Percentiles rank a stretch among this genome's conserved stretches.
Evolutionary conservation across 164 flowering plant genomes (phyloP).

Genomic region (Stephania yunnanensis): DNA sequence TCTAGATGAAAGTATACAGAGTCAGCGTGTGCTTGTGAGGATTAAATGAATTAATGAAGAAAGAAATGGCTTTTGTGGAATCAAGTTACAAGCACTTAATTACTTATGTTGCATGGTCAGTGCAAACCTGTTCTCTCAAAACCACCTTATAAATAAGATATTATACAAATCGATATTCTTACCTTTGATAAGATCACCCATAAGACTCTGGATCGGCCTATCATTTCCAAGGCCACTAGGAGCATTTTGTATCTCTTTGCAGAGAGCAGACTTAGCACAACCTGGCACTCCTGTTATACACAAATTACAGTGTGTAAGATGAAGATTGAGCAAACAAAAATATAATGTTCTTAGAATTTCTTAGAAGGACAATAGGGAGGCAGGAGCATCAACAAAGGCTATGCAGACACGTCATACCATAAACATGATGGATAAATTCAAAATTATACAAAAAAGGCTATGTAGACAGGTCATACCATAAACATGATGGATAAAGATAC

Average conservation of each 20-base stretch:
- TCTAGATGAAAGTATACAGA: no score
- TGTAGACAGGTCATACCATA: not conserved
- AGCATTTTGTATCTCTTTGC: slow-evolving; percentile 67
- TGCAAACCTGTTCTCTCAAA: not conserved
- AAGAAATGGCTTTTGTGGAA: no score
- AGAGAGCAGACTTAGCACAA: slow-evolving; percentile 94
- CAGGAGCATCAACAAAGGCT: not conserved
- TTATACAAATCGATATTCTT: not conserved
- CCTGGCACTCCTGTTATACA: slow-evolving; percentile 82
- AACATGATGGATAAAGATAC: not conserved
- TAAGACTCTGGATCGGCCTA: slow-evolving; percentile 71
- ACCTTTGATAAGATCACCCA: slow-evolving; percentile 99
- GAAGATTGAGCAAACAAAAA: not conserved
- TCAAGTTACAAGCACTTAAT: not conserved
- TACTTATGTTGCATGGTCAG: no score
- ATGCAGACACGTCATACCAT: not conserved
- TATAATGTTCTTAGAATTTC: not conserved
- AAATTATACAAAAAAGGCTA: not conserved
- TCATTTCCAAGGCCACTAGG: slow-evolving; percentile 77
- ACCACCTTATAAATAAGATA: not conserved
- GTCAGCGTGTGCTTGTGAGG: no score
- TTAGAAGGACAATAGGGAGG: no score
- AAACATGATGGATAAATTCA: not conserved
- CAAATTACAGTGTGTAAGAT: not conserved
- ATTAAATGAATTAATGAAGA: no score